Evolutionary conservation across 2,329 filamentous ascomycete species (phyloP).

Genomic region (Hyphodiscus sp.): DNA sequence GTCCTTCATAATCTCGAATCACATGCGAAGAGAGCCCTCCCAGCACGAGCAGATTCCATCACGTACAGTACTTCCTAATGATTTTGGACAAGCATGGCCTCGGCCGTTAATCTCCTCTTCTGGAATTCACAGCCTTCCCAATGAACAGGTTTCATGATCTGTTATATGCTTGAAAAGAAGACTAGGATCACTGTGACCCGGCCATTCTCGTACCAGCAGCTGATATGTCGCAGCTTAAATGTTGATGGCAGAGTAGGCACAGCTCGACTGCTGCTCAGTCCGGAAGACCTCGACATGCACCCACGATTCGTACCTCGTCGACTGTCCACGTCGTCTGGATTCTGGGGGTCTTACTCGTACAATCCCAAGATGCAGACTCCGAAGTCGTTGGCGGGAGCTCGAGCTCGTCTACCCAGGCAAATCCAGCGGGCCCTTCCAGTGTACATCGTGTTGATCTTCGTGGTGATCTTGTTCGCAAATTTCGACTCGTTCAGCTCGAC

Average conservation of each 20-base stretch:
- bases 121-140: background rate
- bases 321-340: background rate
- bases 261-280: background rate
- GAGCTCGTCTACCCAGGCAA: slow-evolving; percentile 10
- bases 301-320: background rate
- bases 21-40: background rate
- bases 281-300: background rate
- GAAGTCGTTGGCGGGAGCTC: background rate
- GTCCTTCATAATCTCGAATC: background rate
- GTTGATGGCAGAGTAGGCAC: background rate
- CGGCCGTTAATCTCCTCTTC: background rate
- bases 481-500: slow-evolving; percentile 11
- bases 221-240: background rate
- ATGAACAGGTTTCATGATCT: background rate
- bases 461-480: slow-evolving; percentile 21
- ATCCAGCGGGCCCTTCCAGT: slow-evolving; percentile 24
- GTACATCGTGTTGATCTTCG: slow-evolving; percentile 19
- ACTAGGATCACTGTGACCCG: background rate
- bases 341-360: background rate
- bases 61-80: too few relatives aligned
- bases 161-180: background rate
- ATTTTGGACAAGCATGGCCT: background rate
- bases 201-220: background rate
- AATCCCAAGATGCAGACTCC: background rate
- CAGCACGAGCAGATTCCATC: too few relatives aligned